Evolutionary conservation across 768 basidiomycete species (phyloP).

Genomic region (Lactarius hengduanensis): DNA sequence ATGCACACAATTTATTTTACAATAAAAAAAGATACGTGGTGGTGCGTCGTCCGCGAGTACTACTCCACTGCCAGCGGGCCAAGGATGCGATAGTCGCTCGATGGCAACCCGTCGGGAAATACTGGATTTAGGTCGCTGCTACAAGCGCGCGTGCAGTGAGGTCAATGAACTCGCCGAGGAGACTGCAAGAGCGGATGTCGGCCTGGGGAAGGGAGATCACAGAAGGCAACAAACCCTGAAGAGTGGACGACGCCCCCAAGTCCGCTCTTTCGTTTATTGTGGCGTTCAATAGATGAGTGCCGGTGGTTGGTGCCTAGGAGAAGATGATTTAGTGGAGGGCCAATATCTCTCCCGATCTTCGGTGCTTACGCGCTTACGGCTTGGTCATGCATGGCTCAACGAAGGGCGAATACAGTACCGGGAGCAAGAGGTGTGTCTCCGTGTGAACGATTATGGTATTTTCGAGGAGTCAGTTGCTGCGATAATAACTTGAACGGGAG

Average conservation of each 20-base stretch:
- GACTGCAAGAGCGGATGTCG: neutral
- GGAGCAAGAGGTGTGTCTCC: neutral
- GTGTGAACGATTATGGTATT: neutral
- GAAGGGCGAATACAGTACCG: neutral
- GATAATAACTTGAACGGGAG: neutral
- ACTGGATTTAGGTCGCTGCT: neutral
- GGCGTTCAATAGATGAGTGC: neutral
- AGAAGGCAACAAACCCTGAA: neutral
- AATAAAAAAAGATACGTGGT: neutral
- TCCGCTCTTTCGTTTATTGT: neutral
- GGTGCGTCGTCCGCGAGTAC: neutral
- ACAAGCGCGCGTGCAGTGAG: neutral
- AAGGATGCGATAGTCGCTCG: neutral
- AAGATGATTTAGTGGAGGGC: neutral
- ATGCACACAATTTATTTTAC: neutral
- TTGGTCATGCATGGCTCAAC: neutral
- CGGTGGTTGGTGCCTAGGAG: neutral
- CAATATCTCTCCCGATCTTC: neutral
- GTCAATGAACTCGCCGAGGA: neutral
- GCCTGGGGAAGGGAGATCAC: neutral
- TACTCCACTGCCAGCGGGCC: neutral
- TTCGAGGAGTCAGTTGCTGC: neutral
- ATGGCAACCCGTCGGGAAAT: constrained; percentile 3
- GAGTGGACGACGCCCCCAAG: neutral
- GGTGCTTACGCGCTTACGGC: neutral